Evolutionary conservation across 2,329 filamentous ascomycete genomes (phyloP).

Genomic region (Ceratocystis alfenasii): DNA sequence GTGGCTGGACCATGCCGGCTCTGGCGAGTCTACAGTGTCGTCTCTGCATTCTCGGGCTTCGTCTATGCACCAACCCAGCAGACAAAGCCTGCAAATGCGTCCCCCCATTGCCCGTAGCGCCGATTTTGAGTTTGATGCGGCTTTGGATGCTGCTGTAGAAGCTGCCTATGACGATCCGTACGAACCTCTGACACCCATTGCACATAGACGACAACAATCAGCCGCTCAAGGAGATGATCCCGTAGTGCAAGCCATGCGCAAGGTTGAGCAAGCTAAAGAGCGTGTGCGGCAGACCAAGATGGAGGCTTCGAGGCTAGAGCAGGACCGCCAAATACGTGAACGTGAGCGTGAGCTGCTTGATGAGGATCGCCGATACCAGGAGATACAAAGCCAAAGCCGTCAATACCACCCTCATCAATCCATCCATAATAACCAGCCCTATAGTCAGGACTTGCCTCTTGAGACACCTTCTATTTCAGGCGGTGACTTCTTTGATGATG

Average conservation of each 20-base stretch:
- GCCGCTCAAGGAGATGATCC: conserved; percentile 35
- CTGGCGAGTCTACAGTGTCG: conserved; percentile 63
- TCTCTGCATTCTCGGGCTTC: conserved; percentile 73
- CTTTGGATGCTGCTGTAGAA: conserved; percentile 87
- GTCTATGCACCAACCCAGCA: conserved; percentile 42
- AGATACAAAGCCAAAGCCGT: conserved; percentile 3
- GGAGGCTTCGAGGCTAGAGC: conserved; percentile 45
- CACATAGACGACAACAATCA: conserved; percentile 31
- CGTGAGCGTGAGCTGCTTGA: conserved; percentile 17
- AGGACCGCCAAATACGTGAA: conserved; percentile 35
- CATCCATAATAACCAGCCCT: neutral
- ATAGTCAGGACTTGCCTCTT: neutral
- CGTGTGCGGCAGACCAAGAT: conserved; percentile 60
- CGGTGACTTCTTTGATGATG: conserved; percentile 45
- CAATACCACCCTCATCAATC: neutral
- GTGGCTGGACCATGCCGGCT: conserved; percentile 90
- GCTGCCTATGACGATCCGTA: conserved; percentile 89
- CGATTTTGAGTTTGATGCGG: conserved; percentile 85
- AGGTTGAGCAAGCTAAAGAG: conserved; percentile 65
- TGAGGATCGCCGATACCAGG: conserved; percentile 30
- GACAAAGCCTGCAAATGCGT: conserved; percentile 36
- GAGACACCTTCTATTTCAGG: conserved; percentile 15
- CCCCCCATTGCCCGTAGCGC: conserved; percentile 56
- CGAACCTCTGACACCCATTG: conserved; percentile 50
- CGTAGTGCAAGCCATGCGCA: conserved; percentile 38